phyloP scores from a whole-genome alignment of 2,329 filamentous ascomycete genomes.

The Emydomyces testavorans region DNA sequence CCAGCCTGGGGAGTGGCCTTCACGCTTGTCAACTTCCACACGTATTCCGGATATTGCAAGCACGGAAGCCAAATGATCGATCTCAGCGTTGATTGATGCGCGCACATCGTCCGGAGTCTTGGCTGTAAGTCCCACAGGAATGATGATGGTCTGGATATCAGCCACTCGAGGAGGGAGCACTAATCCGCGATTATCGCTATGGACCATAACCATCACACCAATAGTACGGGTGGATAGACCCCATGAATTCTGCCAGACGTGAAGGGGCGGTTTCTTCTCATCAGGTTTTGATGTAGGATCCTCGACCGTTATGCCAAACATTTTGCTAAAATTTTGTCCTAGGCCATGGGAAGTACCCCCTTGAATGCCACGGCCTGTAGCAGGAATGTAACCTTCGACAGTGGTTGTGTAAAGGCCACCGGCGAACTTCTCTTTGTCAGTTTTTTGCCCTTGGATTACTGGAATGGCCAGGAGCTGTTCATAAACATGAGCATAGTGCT shows the following conservation, averaged over 20 bases:
- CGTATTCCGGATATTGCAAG: conserved; percentile 66
- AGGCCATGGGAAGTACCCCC: conserved; percentile 89
- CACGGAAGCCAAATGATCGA: conserved; percentile 57
- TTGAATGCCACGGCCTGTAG: conserved; percentile 92
- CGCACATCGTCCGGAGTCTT: conserved; percentile 73
- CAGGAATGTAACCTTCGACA: conserved; percentile 90
- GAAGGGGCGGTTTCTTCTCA: conserved; percentile 65
- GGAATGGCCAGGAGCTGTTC: conserved; percentile 89
- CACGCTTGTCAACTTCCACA: conserved; percentile 68
- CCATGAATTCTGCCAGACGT: conserved; percentile 99
- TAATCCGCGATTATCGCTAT: conserved; percentile 89
- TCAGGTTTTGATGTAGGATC: conserved; percentile 62
- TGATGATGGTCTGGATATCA: conserved; percentile 72
- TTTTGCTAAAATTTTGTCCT: conserved; percentile 97
- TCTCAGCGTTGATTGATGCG: conserved; percentile 61
- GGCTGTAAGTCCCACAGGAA: conserved; percentile 86
- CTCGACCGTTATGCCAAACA: conserved; percentile 97
- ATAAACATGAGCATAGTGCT: conserved; percentile 85
- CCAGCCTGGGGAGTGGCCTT: conserved; percentile 85
- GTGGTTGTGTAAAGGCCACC: conserved; percentile 95
- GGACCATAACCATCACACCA: conserved; percentile 97
- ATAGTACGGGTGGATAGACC: conserved; percentile 94
- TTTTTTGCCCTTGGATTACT: conserved; percentile 87
- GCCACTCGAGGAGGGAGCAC: conserved; percentile 85
- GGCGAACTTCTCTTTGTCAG: conserved; percentile 95